Percentiles rank a stretch among this genome's conserved stretches.
Conservation (phyloP, 1,284 basidiomycete species). For the Cryptococcus floricola region DNA sequence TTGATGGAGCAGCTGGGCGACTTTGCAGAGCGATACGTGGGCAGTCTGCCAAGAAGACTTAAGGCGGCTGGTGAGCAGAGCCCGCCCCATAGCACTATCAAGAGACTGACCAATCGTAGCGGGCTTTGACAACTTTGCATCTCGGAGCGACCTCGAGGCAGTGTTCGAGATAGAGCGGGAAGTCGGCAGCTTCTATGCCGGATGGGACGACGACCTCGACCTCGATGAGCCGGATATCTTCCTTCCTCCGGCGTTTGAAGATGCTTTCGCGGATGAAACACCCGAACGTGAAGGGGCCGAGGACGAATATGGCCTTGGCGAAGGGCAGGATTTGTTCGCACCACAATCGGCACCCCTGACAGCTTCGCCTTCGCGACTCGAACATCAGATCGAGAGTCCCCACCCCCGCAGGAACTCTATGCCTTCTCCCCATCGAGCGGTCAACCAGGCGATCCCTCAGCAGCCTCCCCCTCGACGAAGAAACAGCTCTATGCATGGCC, state of each 20-base stretch:
- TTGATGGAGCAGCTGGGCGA: slow-evolving; percentile 68
- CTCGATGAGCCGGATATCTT: slow-evolving; percentile 26
- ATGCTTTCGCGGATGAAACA: slow-evolving; percentile 14
- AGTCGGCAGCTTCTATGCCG: slow-evolving; percentile 48
- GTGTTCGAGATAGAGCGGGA: slow-evolving; percentile 81
- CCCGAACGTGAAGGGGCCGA: background rate
- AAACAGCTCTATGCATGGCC: slow-evolving; percentile 40
- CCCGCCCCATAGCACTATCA: background rate
- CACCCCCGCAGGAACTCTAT: slow-evolving; percentile 23
- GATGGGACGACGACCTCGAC: slow-evolving; percentile 52
- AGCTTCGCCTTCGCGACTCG: slow-evolving; percentile 19
- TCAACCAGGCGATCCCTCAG: slow-evolving; percentile 1
- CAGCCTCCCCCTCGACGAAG: slow-evolving; percentile 18
- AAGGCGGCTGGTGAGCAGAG: slow-evolving; percentile 64
- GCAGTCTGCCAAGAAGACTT: slow-evolving; percentile 65
- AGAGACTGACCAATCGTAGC: slow-evolving; percentile 51
- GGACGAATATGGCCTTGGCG: background rate
- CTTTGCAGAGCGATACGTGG: slow-evolving; percentile 64
- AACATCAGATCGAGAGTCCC: slow-evolving; percentile 10
- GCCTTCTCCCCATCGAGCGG: slow-evolving; percentile 14
- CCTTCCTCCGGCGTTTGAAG: slow-evolving; percentile 19
- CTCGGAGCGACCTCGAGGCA: slow-evolving; percentile 67
- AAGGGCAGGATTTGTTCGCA: background rate
- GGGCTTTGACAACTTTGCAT: slow-evolving; percentile 69
- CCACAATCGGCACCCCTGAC: slow-evolving; percentile 18